Percentiles rank a stretch among this genome's conserved stretches.
Conservation (phyloP, 75 land plant species). For the Adiantum capillusveneris region DNA sequence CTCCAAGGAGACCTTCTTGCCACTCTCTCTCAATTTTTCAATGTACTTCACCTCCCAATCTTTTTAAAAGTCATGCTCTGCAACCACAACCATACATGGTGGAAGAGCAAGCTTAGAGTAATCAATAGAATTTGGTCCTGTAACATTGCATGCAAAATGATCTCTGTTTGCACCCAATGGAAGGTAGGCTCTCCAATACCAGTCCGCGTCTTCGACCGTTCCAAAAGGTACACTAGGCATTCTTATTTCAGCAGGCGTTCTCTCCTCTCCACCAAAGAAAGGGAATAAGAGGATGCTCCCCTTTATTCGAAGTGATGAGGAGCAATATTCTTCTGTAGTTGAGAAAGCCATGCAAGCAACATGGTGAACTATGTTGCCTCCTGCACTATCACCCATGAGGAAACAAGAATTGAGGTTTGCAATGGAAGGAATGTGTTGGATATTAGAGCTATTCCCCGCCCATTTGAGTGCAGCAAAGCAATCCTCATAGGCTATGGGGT, state of each 20-base stretch:
- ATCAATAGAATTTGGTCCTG: background rate
- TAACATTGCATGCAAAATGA: conserved; percentile 40
- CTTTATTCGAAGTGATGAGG: conserved; percentile 6
- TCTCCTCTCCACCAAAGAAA: no score
- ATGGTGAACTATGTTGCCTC: conserved; percentile 52
- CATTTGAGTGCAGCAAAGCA: no score
- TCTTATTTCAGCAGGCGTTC: conserved; percentile 44
- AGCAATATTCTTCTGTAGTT: conserved; percentile 8
- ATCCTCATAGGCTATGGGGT: no score
- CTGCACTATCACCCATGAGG: no score
- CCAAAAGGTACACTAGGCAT: conserved; percentile 13
- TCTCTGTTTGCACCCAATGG: conserved; percentile 42
- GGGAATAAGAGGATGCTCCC: conserved; percentile 41
- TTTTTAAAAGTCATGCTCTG: conserved; percentile 50
- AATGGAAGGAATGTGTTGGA: no score
- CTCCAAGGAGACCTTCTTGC: no score
- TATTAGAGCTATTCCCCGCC: no score
- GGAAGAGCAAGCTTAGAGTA: conserved; percentile 30
- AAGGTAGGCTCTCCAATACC: conserved; percentile 56
- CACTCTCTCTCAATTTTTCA: no score
- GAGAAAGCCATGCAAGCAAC: conserved; percentile 23
- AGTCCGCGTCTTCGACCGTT: conserved; percentile 28
- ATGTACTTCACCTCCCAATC: conserved; percentile 72
- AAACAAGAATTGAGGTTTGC: no score
- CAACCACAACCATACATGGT: conserved; percentile 45